Conservation (phyloP, 805 yeast genomes). For the Debaryomyces castellii region DNA sequence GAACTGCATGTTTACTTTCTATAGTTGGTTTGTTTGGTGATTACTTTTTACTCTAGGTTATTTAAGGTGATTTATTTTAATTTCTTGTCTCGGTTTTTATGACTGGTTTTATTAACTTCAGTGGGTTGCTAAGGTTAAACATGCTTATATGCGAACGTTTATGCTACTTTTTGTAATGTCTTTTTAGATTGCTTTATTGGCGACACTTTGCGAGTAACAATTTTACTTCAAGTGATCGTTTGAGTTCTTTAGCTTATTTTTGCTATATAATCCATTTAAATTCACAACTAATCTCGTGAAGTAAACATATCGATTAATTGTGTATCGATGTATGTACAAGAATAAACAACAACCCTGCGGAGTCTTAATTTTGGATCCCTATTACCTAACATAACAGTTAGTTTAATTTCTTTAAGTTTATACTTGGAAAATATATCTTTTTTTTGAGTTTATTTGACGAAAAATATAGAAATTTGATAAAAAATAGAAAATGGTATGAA, state of each 20-base stretch:
- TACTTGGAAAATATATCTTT: too few species aligned
- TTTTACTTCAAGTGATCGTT: neutral
- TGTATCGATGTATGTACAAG: too few species aligned
- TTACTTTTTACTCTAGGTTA: constrained; percentile 14
- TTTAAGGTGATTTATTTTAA: neutral
- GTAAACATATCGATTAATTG: too few species aligned
- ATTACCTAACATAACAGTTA: too few species aligned
- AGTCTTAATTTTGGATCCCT: too few species aligned
- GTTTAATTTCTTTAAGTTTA: too few species aligned
- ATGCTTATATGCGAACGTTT: neutral
- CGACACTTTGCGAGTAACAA: neutral
- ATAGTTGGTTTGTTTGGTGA: constrained; percentile 62
- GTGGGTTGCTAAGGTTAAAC: neutral
- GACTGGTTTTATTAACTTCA: neutral
- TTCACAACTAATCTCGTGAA: neutral
- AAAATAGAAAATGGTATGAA: too few species aligned
- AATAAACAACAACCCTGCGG: too few species aligned
- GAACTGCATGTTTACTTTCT: constrained; percentile 48
- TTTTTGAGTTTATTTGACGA: too few species aligned
- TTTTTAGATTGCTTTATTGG: neutral
- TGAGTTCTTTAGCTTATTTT: neutral
- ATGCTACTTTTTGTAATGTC: neutral
- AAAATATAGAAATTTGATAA: too few species aligned
- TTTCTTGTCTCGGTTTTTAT: neutral
- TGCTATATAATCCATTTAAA: neutral